A percentile compares a stretch with the other conserved stretches of the same genome.
phyloP scores from a whole-genome alignment of 768 basidiomycete genomes.

The Xanthoconium stramineum region DNA sequence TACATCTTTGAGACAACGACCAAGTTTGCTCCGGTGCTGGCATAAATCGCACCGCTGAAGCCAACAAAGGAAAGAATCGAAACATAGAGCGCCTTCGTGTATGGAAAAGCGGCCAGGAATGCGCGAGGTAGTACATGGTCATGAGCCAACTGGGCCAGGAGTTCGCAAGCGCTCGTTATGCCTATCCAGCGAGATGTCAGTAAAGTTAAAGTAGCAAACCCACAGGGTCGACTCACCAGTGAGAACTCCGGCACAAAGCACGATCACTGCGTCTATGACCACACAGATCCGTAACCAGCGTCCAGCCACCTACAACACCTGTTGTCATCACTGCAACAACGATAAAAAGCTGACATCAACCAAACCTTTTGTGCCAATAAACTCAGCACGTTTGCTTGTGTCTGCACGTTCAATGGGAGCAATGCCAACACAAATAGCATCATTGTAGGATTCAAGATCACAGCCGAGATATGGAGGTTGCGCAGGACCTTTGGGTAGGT shows the following conservation, averaged over 20 bases:
- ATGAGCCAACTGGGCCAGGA: conserved; percentile 54
- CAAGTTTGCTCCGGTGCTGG: conserved; percentile 51
- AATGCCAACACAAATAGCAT: conserved; percentile 60
- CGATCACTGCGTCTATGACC: conserved; percentile 65
- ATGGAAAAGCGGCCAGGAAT: conserved; percentile 47
- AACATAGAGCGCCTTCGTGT: conserved; percentile 51
- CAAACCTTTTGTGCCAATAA: conserved; percentile 56
- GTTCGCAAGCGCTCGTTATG: conserved; percentile 55
- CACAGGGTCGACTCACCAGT: conserved; percentile 42
- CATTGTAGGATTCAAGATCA: conserved; percentile 52
- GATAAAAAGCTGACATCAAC: not conserved
- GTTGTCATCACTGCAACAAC: not conserved
- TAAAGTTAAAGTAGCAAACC: not conserved
- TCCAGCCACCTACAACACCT: conserved; percentile 46
- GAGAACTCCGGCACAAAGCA: conserved; percentile 69
- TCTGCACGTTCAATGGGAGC: conserved; percentile 49
- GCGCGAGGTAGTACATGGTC: conserved; percentile 57
- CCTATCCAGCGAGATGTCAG: conserved; percentile 31
- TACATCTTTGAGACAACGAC: conserved; percentile 58
- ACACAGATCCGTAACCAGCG: conserved; percentile 61
- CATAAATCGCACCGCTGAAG: conserved; percentile 55
- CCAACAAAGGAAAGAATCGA: conserved; percentile 48
- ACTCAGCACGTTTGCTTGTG: conserved; percentile 60
- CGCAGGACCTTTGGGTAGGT: conserved; percentile 58
- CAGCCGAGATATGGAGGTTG: conserved; percentile 60